phyloP scores from a whole-genome alignment of 805 yeast genomes.

The Candida vartiovaarae region DNA sequence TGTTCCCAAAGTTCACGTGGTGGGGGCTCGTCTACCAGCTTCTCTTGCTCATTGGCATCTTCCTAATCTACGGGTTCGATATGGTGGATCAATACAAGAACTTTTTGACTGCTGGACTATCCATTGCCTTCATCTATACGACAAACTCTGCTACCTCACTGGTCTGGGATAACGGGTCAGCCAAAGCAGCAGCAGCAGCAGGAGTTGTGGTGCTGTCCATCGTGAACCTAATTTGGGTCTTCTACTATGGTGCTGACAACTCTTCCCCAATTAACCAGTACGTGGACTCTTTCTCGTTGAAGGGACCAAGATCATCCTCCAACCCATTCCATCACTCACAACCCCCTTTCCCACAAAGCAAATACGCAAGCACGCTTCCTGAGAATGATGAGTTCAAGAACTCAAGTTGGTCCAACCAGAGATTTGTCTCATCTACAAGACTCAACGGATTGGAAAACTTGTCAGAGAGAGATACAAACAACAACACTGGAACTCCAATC shows the following conservation, averaged over 20 bases:
- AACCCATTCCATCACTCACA: conserved; percentile 15
- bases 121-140: conserved; percentile 75
- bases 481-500: conserved; percentile 11
- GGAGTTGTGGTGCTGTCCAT: conserved; percentile 83
- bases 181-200: conserved; percentile 82
- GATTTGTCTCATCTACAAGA: conserved; percentile 43
- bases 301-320: conserved; percentile 34
- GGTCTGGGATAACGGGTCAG: conserved; percentile 60
- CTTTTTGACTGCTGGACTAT: conserved; percentile 32
- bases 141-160: conserved; percentile 78
- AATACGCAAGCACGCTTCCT: conserved; percentile 5
- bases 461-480: conserved; percentile 15
- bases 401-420: conserved; percentile 20
- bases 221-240: conserved; percentile 76
- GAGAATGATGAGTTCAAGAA: conserved; percentile 10
- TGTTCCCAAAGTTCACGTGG: conserved; percentile 85
- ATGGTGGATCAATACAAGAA: conserved; percentile 62
- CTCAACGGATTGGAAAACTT: conserved; percentile 57
- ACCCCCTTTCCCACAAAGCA: neutral
- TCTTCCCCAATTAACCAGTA: conserved; percentile 81
- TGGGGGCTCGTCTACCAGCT: conserved; percentile 90
- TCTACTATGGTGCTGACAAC: conserved; percentile 86
- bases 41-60: conserved; percentile 44
- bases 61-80: conserved; percentile 50
- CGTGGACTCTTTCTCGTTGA: conserved; percentile 74